Evolutionary conservation across 2,329 filamentous ascomycete genomes (phyloP).

Genomic region (Alternaria arborescens): DNA sequence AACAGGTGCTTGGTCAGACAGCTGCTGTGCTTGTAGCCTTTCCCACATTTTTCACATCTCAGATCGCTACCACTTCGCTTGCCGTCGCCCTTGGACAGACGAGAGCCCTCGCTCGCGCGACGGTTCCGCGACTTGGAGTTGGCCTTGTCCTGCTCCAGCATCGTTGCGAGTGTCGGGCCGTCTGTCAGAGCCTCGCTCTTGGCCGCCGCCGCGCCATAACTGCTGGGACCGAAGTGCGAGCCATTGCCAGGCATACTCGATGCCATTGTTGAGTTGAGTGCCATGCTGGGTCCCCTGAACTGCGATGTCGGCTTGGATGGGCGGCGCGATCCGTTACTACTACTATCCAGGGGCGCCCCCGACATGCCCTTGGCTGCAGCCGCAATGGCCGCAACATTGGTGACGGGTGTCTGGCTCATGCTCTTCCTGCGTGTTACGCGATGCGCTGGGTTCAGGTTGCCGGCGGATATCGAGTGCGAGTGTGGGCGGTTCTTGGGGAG

Average conservation of each 20-base stretch:
- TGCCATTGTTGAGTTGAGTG: conserved; percentile 70
- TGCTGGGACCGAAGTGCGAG: conserved; percentile 47
- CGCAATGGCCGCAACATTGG: conserved; percentile 78
- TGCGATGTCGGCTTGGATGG: conserved; percentile 67
- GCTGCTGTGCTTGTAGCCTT: conserved; percentile 99
- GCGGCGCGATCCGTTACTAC: conserved; percentile 63
- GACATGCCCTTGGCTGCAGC: conserved; percentile 71
- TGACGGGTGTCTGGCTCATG: conserved; percentile 76
- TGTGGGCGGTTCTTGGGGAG: conserved; percentile 76
- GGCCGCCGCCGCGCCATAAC: conserved; percentile 49
- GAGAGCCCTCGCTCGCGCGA: conserved; percentile 84
- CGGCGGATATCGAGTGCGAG: conserved; percentile 81
- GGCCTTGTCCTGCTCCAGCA: conserved; percentile 57
- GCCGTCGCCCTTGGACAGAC: conserved; percentile 78
- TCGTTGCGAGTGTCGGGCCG: conserved; percentile 65
- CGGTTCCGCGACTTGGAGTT: conserved; percentile 64
- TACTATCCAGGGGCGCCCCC: conserved; percentile 66
- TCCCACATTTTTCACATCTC: conserved; percentile 96
- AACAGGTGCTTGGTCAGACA: conserved; percentile 99
- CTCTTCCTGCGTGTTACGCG: conserved; percentile 94
- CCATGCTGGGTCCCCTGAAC: conserved; percentile 57
- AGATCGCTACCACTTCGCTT: conserved; percentile 86
- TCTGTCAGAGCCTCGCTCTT: conserved; percentile 71
- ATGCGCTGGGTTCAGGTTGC: conserved; percentile 80
- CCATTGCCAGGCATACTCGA: conserved; percentile 70